Evolutionary conservation across 2,329 filamentous ascomycete genomes (phyloP).

Genomic region (Alternaria arbusti): DNA sequence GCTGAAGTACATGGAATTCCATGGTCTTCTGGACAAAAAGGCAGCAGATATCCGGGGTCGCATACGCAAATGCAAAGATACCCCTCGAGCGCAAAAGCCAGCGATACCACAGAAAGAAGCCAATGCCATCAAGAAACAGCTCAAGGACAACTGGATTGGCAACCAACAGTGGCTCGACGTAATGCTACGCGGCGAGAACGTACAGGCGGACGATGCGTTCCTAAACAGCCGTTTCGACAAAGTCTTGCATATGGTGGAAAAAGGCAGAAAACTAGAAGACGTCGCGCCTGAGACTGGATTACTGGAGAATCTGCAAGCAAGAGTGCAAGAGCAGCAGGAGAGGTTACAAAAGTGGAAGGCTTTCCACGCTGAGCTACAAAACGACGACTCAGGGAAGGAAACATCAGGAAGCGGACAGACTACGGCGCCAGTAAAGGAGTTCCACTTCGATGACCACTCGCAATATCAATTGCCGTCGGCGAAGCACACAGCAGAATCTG

Average conservation of each 20-base stretch:
- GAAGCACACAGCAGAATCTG: constrained; percentile 13
- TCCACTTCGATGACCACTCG: constrained; percentile 44
- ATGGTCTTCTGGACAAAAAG: constrained; percentile 68
- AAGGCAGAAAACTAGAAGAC: constrained; percentile 64
- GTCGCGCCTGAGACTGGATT: constrained; percentile 61
- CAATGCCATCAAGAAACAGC: constrained; percentile 60
- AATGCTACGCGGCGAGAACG: constrained; percentile 70
- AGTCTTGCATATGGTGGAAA: constrained; percentile 72
- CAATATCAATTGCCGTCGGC: constrained; percentile 34
- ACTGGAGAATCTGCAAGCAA: constrained; percentile 72
- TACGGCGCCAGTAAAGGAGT: constrained; percentile 14
- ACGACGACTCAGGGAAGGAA: constrained; percentile 9
- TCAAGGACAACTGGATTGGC: constrained; percentile 80
- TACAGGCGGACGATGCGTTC: constrained; percentile 65
- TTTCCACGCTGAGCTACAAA: constrained; percentile 60
- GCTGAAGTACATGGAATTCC: constrained; percentile 67
- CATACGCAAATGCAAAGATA: constrained; percentile 51
- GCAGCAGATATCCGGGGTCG: constrained; percentile 63
- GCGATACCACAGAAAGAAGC: constrained; percentile 43
- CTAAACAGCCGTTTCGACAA: constrained; percentile 71
- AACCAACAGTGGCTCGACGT: constrained; percentile 75
- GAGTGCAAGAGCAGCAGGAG: constrained; percentile 70
- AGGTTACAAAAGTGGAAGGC: constrained; percentile 76
- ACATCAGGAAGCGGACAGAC: constrained; percentile 2
- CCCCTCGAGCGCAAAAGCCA: constrained; percentile 29